A percentile compares a stretch with the other conserved stretches of the same genome.
phyloP scores from a whole-genome alignment of 352 stramenopile species.

The Thalassiosira livingstoniorum region DNA sequence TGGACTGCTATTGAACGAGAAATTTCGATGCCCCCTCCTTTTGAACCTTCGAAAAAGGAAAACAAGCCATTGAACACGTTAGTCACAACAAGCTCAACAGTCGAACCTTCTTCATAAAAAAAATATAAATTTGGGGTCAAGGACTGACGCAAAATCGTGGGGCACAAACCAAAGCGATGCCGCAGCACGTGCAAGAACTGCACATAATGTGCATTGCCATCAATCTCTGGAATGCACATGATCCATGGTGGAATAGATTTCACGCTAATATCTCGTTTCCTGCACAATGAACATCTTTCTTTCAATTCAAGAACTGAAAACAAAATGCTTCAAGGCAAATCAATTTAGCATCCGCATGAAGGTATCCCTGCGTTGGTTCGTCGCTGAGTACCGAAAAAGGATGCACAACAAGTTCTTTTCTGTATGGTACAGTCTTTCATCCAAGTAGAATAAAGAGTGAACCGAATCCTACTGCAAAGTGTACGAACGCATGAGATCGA shows the following conservation, averaged over 20 bases:
- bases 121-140: conserved; percentile 33
- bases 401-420: conserved; percentile 31
- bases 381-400: conserved; percentile 46
- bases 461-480: too few species aligned
- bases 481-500: too few species aligned
- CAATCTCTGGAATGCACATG: conserved; percentile 11
- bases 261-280: conserved; percentile 56
- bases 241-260: conserved; percentile 21
- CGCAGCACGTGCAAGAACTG: conserved; percentile 48
- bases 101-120: conserved; percentile 13
- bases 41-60: too few species aligned
- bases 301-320: not conserved
- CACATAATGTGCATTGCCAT: conserved; percentile 41
- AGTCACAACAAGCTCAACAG: too few species aligned
- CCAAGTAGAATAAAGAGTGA: too few species aligned
- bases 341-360: conserved; percentile 50
- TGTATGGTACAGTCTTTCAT: too few species aligned
- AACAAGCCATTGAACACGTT: too few species aligned
- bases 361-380: conserved; percentile 29
- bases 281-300: conserved; percentile 20
- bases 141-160: conserved; percentile 50
- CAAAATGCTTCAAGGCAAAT: conserved; percentile 7
- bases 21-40: too few species aligned
- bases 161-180: conserved; percentile 39
- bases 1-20: too few species aligned